A percentile compares a stretch with the other conserved stretches of the same genome.
These are phyloP conservation scores for Boletus subparvulus DNA, from an alignment of 768 basidiomycete genomes.

Conservation along the genomic window DNA sequence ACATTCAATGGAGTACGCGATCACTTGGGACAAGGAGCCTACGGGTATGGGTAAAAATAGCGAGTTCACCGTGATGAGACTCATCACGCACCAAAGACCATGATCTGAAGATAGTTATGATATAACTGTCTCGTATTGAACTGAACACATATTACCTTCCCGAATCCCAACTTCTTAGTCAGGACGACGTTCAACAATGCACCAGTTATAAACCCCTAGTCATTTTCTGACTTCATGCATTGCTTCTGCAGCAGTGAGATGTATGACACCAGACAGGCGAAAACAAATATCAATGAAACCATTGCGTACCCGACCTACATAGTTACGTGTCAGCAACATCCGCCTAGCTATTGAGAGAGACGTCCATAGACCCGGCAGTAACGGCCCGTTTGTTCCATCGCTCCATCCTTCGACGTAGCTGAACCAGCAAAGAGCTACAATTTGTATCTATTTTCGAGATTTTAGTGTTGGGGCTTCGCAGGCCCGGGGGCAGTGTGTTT, in stretches of 20 bases:
- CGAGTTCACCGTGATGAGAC: too few species aligned
- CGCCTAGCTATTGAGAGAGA: background rate
- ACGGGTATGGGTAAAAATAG: background rate
- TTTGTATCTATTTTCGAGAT: slow-evolving; percentile 42
- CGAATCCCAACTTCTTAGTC: slow-evolving; percentile 32
- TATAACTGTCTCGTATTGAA: background rate
- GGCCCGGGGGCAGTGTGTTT: background rate
- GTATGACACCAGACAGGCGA: slow-evolving; percentile 40
- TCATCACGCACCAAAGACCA: slow-evolving; percentile 35
- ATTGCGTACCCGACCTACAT: slow-evolving; percentile 47
- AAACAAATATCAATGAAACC: slow-evolving; percentile 59
- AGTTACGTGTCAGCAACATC: background rate
- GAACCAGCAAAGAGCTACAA: slow-evolving; percentile 52
- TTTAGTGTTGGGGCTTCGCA: slow-evolving; percentile 8
- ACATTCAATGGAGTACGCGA: slow-evolving; percentile 54
- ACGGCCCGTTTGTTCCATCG: slow-evolving; percentile 71
- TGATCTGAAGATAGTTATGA: slow-evolving; percentile 30
- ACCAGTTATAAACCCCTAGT: slow-evolving; percentile 44
- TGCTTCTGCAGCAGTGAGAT: background rate
- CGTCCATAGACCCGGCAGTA: slow-evolving; percentile 60
- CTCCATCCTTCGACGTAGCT: slow-evolving; percentile 75
- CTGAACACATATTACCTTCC: slow-evolving; percentile 32
- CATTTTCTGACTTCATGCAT: slow-evolving; percentile 18
- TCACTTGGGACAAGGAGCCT: slow-evolving; percentile 53
- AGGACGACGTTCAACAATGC: slow-evolving; percentile 49